phyloP scores from a whole-genome alignment of 1,284 basidiomycete species.

The Irpex sp. region DNA sequence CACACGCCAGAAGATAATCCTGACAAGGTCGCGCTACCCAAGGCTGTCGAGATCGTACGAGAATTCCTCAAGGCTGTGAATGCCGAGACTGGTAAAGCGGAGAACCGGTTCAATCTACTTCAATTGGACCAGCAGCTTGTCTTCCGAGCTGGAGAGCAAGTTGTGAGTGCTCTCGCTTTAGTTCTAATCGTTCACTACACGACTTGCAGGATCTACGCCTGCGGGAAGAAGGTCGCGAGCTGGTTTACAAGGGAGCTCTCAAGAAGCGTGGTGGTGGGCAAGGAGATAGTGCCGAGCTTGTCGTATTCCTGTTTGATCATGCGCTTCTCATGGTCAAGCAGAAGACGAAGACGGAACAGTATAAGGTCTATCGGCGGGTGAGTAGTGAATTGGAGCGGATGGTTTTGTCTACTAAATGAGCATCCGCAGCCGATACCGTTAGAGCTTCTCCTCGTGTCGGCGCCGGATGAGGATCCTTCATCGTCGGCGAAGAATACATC shows the following conservation, averaged over 20 bases:
- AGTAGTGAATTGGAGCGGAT: constrained; percentile 26
- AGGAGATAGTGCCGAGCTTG: constrained; percentile 83
- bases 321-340: constrained; percentile 95
- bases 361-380: constrained; percentile 91
- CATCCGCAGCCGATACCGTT: constrained; percentile 84
- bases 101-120: constrained; percentile 90
- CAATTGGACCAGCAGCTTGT: constrained; percentile 88
- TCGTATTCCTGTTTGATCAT: constrained; percentile 97
- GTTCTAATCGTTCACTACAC: not conserved
- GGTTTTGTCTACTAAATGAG: constrained; percentile 10
- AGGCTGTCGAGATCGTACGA: constrained; percentile 78
- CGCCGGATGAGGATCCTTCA: constrained; percentile 62
- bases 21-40: constrained; percentile 79
- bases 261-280: constrained; percentile 83
- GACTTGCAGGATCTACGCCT: constrained; percentile 75
- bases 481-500: constrained; percentile 17
- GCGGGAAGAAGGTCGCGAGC: constrained; percentile 83
- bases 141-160: constrained; percentile 83
- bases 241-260: constrained; percentile 92
- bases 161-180: constrained; percentile 38
- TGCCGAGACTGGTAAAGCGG: constrained; percentile 86
- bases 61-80: constrained; percentile 91
- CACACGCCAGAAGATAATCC: constrained; percentile 90
- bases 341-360: constrained; percentile 90
- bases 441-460: constrained; percentile 85